Conservation (phyloP, 2,329 filamentous ascomycete species). For the Leptographium flavum region DNA sequence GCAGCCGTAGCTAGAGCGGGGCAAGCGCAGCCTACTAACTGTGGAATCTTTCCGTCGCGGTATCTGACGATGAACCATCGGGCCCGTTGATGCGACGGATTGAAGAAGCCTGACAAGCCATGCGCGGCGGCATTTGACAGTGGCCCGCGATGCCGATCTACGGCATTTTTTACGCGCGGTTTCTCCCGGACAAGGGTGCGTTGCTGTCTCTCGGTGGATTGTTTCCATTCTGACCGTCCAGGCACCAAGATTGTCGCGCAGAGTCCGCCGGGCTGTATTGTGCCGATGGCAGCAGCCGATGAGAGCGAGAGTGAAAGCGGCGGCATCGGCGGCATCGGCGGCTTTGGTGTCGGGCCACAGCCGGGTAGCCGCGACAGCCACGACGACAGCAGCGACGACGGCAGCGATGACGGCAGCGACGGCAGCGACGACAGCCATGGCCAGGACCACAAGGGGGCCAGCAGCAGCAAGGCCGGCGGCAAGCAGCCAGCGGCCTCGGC, state of each 20-base stretch:
- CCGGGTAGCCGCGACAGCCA: background rate
- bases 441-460: background rate
- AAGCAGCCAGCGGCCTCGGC: background rate
- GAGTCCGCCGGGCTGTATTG: conserved; percentile 48
- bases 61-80: too few species aligned
- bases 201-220: background rate
- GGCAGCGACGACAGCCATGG: background rate
- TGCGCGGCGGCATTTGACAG: background rate
- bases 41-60: too few species aligned
- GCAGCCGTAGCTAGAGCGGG: too few species aligned
- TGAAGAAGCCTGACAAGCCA: background rate
- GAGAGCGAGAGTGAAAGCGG: conserved; percentile 5
- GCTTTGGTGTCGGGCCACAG: background rate
- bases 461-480: background rate
- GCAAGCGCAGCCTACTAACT: too few species aligned
- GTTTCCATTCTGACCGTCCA: conserved; percentile 14
- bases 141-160: conserved; percentile 39
- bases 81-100: background rate
- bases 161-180: conserved; percentile 57
- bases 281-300: conserved; percentile 20
- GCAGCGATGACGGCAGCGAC: background rate
- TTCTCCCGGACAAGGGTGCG: conserved; percentile 50
- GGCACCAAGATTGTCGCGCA: conserved; percentile 50
- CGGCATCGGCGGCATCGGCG: background rate
- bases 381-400: background rate